Evolutionary conservation across 2,329 filamentous ascomycete genomes (phyloP).

Genomic region (Sporothrix curviconia): DNA sequence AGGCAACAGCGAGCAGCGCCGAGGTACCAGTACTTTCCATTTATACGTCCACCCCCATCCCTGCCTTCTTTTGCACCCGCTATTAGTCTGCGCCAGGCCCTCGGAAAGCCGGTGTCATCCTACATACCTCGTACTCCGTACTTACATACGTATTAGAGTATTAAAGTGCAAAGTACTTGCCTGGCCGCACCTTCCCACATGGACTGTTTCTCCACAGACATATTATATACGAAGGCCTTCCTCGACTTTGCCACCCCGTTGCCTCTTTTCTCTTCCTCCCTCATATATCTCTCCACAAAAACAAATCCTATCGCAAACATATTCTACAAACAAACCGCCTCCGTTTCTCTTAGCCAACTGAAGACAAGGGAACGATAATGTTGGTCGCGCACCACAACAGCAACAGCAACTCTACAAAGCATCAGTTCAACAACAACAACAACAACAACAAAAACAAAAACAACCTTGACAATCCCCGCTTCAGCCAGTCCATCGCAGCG

Average conservation of each 20-base stretch:
- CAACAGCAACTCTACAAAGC: not conserved
- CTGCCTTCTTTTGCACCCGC: not conserved
- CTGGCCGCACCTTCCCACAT: constrained; percentile 5
- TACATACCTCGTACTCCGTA: not conserved
- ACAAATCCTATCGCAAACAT: not conserved
- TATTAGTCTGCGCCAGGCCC: not conserved
- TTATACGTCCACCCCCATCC: constrained; percentile 3
- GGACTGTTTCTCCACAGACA: not conserved
- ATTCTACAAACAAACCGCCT: not conserved
- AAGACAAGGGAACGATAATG: constrained; percentile 16
- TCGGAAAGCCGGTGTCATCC: constrained; percentile 12
- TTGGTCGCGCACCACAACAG: constrained; percentile 16
- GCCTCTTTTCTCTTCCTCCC: not conserved
- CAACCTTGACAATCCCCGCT: too few species aligned
- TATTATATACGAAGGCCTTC: constrained; percentile 7
- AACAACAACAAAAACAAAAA: constrained; percentile 24
- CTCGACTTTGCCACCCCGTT: constrained; percentile 4
- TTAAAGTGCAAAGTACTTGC: constrained; percentile 7
- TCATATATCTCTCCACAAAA: constrained; percentile 1
- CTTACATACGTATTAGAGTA: not conserved
- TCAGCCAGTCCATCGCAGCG: too few species aligned
- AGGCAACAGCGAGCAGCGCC: constrained; percentile 3
- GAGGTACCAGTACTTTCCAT: constrained; percentile 3
- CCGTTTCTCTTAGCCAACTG: not conserved
- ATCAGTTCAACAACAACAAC: not conserved